These are phyloP conservation scores for Sporothrix sp. DNA, from an alignment of 2,329 filamentous ascomycete genomes.

Conservation along the genomic window DNA sequence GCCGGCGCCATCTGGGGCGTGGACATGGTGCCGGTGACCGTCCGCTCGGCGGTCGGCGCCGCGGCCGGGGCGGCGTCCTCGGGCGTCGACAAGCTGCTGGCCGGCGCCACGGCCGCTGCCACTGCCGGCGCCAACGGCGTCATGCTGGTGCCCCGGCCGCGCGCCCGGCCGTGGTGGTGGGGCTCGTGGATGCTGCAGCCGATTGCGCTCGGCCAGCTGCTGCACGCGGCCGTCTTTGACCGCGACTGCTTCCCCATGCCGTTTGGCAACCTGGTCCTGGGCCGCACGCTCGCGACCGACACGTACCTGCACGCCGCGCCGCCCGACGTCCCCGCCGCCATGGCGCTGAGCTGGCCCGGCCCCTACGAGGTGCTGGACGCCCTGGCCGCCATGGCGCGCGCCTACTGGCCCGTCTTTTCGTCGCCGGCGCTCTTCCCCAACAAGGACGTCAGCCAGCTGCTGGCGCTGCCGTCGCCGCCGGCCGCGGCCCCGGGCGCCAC, in stretches of 20 bases:
- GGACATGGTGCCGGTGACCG: slow-evolving; percentile 31
- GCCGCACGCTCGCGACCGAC: slow-evolving; percentile 46
- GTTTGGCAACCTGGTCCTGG: slow-evolving; percentile 48
- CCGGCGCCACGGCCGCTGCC: slow-evolving; percentile 30
- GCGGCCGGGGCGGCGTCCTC: slow-evolving; percentile 21
- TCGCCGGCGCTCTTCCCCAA: slow-evolving; percentile 81
- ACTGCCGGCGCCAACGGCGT: slow-evolving; percentile 1
- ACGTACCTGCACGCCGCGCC: slow-evolving; percentile 72
- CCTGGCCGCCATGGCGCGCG: slow-evolving; percentile 67
- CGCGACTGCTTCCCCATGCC: slow-evolving; percentile 57
- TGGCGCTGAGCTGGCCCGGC: slow-evolving; percentile 58
- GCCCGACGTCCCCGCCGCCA: slow-evolving; percentile 50
- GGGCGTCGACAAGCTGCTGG: slow-evolving; percentile 15
- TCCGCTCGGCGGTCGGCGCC: slow-evolving; percentile 26
- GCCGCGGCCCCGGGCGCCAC: slow-evolving; percentile 53
- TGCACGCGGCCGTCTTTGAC: slow-evolving; percentile 70
- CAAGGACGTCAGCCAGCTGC: slow-evolving; percentile 43
- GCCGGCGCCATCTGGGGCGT: slow-evolving; percentile 58
- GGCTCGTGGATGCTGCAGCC: slow-evolving; percentile 77
- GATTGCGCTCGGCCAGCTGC: slow-evolving; percentile 62
- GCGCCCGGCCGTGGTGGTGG: slow-evolving; percentile 69
- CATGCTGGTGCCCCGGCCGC: slow-evolving; percentile 25
- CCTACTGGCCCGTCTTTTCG: slow-evolving; percentile 78
- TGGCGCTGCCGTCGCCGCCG: slow-evolving; percentile 71
- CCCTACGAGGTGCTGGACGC: slow-evolving; percentile 70